These are phyloP conservation scores for Clitocybe nebularis DNA, from an alignment of 1,284 basidiomycete species.

Conservation along the genomic window DNA sequence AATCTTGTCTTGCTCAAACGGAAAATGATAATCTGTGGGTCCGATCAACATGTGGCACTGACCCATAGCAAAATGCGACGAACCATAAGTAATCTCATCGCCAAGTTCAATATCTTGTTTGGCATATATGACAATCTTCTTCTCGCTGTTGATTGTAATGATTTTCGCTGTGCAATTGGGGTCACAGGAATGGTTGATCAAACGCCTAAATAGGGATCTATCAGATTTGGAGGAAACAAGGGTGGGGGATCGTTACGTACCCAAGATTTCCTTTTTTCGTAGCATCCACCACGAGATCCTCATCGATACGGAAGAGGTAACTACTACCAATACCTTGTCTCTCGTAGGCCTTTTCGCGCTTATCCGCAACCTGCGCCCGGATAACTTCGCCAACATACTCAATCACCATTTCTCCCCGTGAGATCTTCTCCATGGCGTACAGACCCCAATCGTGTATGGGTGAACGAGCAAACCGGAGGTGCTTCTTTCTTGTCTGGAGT, in stretches of 20 bases:
- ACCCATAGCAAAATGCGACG: conserved; percentile 21
- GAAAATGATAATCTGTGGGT: conserved; percentile 83
- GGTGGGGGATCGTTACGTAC: conserved; percentile 44
- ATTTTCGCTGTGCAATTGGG: conserved; percentile 98
- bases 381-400: conserved; percentile 99
- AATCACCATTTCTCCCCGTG: conserved; percentile 97
- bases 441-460: conserved; percentile 99
- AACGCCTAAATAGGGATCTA: conserved; percentile 49
- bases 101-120: conserved; percentile 92
- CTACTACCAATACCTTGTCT: conserved; percentile 93
- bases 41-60: conserved; percentile 7
- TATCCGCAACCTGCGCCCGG: conserved; percentile 93
- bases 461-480: conserved; percentile 91
- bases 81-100: conserved; percentile 92
- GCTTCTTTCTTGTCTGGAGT: conserved; percentile 96
- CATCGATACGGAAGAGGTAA: conserved; percentile 91
- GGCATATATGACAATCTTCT: conserved; percentile 99
- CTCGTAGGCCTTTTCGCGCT: conserved; percentile 95
- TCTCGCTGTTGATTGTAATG: conserved; percentile 96
- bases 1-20: conserved; percentile 90
- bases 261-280: conserved; percentile 98
- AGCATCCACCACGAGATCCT: conserved; percentile 93
- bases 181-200: conserved; percentile 97
- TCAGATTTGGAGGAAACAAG: conserved; percentile 11
- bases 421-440: conserved; percentile 94